Percentiles rank a stretch among this genome's conserved stretches.
Evolutionary conservation across 805 yeast species (phyloP).

Genomic region (Limtongia smithiae): DNA sequence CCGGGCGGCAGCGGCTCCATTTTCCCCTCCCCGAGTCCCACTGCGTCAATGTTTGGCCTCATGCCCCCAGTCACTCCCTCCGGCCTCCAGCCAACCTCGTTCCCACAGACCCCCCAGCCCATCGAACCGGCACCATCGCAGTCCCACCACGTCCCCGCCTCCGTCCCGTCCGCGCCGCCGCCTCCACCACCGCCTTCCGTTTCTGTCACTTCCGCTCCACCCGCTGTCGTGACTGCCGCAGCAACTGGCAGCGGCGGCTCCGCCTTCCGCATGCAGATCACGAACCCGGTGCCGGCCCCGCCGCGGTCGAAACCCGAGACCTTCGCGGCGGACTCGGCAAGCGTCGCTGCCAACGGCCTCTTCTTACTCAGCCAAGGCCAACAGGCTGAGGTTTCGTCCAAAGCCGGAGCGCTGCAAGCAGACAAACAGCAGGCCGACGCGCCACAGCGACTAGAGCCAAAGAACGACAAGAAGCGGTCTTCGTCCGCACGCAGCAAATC

Average conservation of each 20-base stretch:
- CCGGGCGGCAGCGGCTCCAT: conserved; percentile 39
- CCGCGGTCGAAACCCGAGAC: conserved; percentile 5
- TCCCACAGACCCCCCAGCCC: conserved; percentile 15
- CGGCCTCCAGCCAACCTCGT: conserved; percentile 44
- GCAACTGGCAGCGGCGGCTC: not conserved
- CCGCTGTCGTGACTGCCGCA: conserved; percentile 1
- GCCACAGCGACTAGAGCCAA: not conserved
- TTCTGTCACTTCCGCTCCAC: conserved; percentile 4
- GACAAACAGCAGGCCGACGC: conserved; percentile 2
- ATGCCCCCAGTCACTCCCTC: conserved; percentile 36
- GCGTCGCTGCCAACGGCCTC: conserved; percentile 36
- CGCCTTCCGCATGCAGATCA: conserved; percentile 2
- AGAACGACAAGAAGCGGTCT: not conserved
- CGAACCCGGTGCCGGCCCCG: not conserved
- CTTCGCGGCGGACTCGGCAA: conserved; percentile 26
- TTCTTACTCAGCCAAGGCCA: conserved; percentile 35
- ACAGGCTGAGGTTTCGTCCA: conserved; percentile 20
- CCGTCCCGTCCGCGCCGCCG: conserved; percentile 14
- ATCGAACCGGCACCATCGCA: conserved; percentile 6
- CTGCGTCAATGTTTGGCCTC: conserved; percentile 41
- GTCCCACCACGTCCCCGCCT: not conserved
- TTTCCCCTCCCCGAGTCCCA: conserved; percentile 41
- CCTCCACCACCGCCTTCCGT: conserved; percentile 1
- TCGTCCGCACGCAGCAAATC: conserved; percentile 7
- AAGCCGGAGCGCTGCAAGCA: conserved; percentile 18